A percentile compares a stretch with the other conserved stretches of the same genome.
These are phyloP conservation scores for Ophiostoma sp. DNA, from an alignment of 2,329 filamentous ascomycete species.

Conservation along the genomic window DNA sequence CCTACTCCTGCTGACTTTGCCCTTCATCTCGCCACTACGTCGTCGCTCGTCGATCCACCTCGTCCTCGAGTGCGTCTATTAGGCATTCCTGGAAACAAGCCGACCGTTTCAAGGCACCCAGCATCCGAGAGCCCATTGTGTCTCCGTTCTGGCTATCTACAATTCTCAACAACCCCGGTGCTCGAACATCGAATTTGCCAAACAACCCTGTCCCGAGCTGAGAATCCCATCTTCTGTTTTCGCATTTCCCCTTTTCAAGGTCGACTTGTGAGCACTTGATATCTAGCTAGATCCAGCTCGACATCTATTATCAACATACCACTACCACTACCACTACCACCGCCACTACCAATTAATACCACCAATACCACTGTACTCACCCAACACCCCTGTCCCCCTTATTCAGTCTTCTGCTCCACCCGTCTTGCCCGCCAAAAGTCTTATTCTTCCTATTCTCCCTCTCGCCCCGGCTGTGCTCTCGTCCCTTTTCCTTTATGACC, in stretches of 20 bases:
- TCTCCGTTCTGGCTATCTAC: neutral
- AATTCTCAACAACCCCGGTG: neutral
- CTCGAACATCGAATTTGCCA: constrained; percentile 16
- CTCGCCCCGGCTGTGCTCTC: constrained; percentile 10
- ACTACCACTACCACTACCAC: neutral
- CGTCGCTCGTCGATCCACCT: constrained; percentile 16
- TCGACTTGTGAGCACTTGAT: neutral
- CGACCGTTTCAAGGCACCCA: constrained; percentile 39
- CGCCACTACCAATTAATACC: neutral
- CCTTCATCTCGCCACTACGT: constrained; percentile 11
- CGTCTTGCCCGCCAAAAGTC: constrained; percentile 10
- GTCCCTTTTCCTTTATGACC: constrained; percentile 10
- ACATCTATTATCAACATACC: neutral
- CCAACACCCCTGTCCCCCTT: constrained; percentile 22
- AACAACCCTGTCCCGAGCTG: constrained; percentile 15
- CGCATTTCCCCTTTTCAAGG: constrained; percentile 9
- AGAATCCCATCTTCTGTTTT: constrained; percentile 18
- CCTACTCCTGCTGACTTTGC: constrained; percentile 15
- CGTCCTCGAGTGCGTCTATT: neutral
- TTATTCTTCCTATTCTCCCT: neutral
- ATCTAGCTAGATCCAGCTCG: neutral
- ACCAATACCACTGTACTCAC: neutral
- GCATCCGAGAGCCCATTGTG: constrained; percentile 34
- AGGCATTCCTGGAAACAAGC: constrained; percentile 31
- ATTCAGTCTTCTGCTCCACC: constrained; percentile 18